These are phyloP conservation scores for Ceratobasidium sp. DNA, from an alignment of 1,284 basidiomycete genomes.

Conservation along the genomic window DNA sequence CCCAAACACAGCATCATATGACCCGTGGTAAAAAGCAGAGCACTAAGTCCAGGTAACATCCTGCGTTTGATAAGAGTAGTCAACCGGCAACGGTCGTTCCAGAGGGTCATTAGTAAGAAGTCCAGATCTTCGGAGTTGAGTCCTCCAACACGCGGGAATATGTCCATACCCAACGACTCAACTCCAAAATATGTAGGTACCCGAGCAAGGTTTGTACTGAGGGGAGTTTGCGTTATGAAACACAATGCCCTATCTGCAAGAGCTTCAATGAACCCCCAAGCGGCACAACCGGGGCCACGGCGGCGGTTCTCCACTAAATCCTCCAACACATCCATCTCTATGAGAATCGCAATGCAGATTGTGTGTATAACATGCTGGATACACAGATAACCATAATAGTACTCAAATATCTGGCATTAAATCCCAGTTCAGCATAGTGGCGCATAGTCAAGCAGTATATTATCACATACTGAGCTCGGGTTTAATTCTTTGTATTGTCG, in stretches of 20 bases:
- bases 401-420: not conserved
- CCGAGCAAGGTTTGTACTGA: too few relatives aligned
- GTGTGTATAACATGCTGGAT: conserved; percentile 1
- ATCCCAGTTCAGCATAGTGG: too few relatives aligned
- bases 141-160: conserved; percentile 29
- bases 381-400: conserved; percentile 16
- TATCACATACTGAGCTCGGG: too few relatives aligned
- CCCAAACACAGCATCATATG: too few relatives aligned
- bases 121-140: conserved; percentile 9
- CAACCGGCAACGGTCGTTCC: not conserved
- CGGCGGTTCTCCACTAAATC: too few relatives aligned
- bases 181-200: too few relatives aligned
- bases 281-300: too few relatives aligned
- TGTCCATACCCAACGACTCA: too few relatives aligned
- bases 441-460: too few relatives aligned
- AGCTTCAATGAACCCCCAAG: too few relatives aligned
- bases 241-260: too few relatives aligned
- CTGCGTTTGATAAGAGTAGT: not conserved
- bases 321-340: not conserved
- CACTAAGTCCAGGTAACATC: conserved; percentile 22
- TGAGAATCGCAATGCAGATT: not conserved
- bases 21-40: conserved; percentile 1
- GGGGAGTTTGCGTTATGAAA: too few relatives aligned
- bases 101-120: conserved; percentile 8
- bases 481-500: conserved; percentile 1